A percentile compares a stretch with the other conserved stretches of the same genome.
phyloP scores from a whole-genome alignment of 441 rosid genomes.

The Populus hybrid region DNA sequence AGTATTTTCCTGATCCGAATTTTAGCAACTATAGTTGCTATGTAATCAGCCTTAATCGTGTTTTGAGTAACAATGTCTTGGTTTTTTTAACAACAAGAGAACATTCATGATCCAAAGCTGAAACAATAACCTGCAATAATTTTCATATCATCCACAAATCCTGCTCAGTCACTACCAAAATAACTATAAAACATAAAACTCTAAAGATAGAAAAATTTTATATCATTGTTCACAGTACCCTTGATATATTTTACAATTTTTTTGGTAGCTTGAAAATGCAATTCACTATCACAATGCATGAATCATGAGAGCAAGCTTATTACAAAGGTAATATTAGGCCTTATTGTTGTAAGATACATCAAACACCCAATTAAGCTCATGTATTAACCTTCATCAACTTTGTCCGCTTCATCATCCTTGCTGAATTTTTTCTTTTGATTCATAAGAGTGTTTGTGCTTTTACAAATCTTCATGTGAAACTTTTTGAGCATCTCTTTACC shows the following conservation, averaged over 20 bases:
- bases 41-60: background rate
- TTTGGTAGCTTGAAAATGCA: background rate
- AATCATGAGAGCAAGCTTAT: background rate
- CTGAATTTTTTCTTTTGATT: background rate
- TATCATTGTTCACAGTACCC: too few species aligned
- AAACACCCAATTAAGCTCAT: background rate
- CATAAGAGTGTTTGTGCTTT: background rate
- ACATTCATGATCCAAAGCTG: background rate
- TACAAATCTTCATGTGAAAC: background rate
- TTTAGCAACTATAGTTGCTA: background rate
- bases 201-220: too few species aligned
- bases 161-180: background rate
- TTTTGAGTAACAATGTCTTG: background rate
- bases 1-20: background rate
- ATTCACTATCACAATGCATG: background rate
- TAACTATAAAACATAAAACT: background rate
- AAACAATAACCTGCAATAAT: background rate
- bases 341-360: background rate
- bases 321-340: background rate
- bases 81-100: background rate
- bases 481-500: background rate
- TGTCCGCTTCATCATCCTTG: background rate
- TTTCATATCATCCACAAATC: background rate
- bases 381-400: background rate
- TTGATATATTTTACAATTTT: too few species aligned